Base-by-base conservation (phyloP, 305 asterid species). In the Solanum hybrid region DNA sequence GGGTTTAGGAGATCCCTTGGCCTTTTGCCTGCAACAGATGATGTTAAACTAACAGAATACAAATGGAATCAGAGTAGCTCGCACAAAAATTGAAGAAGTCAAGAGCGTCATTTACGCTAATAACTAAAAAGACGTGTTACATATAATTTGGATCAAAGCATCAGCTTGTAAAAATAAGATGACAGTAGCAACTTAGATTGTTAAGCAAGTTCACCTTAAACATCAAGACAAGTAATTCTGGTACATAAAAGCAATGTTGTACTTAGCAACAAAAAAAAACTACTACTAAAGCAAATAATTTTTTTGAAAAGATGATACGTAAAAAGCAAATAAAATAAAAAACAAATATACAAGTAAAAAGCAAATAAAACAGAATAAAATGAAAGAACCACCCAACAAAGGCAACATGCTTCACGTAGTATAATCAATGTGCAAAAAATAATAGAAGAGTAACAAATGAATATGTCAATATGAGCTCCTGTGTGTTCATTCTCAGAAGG, bases 1-100 rank as follows among this genome's bases (percentile, higher is more conserved):
- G 98, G 98, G 89, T 97, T 97, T 91, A 97, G 92, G 93, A 97
- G 93, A 94, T 97, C 99, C 92, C 99, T 94, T 82, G 99, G 99
- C 92, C 95, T 96, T 93, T 97, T 97, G 67, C 98, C 99, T 97
- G 95, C 86, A 90, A 79, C 81, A 90, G 39, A 71, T 18, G 73
- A 88, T 31, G 51, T 67, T 67, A 61, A 86, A 88, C 78, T 85
- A 75, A 89, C 80, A 81, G 89, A 74, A 75, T 28, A 35, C 8
- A 24, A 31, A 20, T 89, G 75, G 26, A 34, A 57, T 22, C 85
- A 88, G 35, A 67, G 12, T 79, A 36, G 61, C 22, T 73, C 35
- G 24, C 26, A 87, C 51, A 83, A 69, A 61, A 37, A 24, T 64
- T 33, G 28, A n/a, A 46, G 75, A 35, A 64, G 87, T 61, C 78